Base-by-base conservation (phyloP, 83 land plant species). In the Isoetes engelmannii region DNA sequence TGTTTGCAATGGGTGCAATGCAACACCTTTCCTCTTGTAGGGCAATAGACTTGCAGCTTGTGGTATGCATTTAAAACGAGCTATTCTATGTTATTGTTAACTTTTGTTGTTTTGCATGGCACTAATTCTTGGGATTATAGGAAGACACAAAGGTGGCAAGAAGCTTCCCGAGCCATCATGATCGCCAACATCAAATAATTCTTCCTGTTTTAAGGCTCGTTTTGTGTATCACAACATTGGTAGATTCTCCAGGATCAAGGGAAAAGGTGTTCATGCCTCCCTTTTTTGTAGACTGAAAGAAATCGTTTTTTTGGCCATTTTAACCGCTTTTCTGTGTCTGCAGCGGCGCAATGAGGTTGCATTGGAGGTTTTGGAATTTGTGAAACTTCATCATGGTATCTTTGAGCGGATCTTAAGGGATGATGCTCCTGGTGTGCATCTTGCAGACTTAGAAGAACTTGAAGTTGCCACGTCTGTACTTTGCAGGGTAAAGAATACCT, bases 1-100 rank as follows among this genome's bases (percentile, higher is more conserved):
- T 93, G 41, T 84, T 83, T 80, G 84, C 98, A 7, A 90, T 90
- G 92, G 90, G 92, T 57, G 82, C 84, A 15, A 67, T 93, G 62
- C 92, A 91, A 67, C 87, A 86, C 65, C 81, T 93, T 65, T 70
- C 85, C 12, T 84, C 95, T 20, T 87, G 92, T 74, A 85, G 74
- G 74, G 84, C 85, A 37, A 45, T 84, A 9, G 80, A 76, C 77
- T 68, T 81, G 42, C 85, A 79, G 48, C 69, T 82, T 6, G 84
- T 78, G 82, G 89, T 88, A 67, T 57, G 68, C 63, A 15, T 41
- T n/a, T 51, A 18, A 7, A 56, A 7, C 13, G 62, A 59, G 62
- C 37, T n/a, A 28, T 28, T 28, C 37, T 28, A 28, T 59, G 18
- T 12, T 18, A 59, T 18, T 18, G 62, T 59, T 12, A 51, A 51